Conservation (phyloP, 2,329 filamentous ascomycete genomes). For the Neofusicoccum cordaticola region DNA sequence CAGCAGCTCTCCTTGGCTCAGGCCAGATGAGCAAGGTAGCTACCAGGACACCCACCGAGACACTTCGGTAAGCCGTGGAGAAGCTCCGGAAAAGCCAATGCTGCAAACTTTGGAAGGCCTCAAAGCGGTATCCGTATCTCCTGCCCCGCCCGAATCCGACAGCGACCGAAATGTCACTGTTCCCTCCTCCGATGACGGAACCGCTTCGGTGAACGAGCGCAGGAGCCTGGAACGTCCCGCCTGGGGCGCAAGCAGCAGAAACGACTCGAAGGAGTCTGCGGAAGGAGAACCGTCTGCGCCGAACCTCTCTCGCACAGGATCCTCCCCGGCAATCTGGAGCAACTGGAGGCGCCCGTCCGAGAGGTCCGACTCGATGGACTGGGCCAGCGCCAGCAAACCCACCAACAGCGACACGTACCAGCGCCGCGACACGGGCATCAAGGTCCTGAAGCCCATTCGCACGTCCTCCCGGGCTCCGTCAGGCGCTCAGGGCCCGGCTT, state of each 20-base stretch:
- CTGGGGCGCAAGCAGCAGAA: not conserved
- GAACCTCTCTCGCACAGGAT: constrained; percentile 25
- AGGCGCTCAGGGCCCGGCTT: constrained; percentile 23
- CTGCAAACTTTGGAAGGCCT: constrained; percentile 11
- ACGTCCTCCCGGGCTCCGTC: constrained; percentile 52
- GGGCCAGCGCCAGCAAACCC: constrained; percentile 54
- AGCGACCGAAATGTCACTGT: constrained; percentile 14
- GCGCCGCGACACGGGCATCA: constrained; percentile 74
- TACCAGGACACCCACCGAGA: constrained; percentile 6
- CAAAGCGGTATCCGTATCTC: constrained; percentile 1
- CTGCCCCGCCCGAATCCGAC: not conserved
- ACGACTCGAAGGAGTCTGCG: not conserved
- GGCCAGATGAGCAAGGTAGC: not conserved
- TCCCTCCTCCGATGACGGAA: constrained; percentile 8
- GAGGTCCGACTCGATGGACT: constrained; percentile 39
- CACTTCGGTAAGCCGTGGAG: not conserved
- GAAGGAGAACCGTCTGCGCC: not conserved
- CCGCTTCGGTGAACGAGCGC: not conserved
- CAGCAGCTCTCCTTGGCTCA: constrained; percentile 33
- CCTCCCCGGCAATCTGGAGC: constrained; percentile 45
- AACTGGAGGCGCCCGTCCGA: constrained; percentile 43
- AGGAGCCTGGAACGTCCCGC: constrained; percentile 2
- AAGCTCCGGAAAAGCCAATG: not conserved
- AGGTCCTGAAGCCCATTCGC: constrained; percentile 79
- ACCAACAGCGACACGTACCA: constrained; percentile 64